Evolutionary conservation across 2,329 filamentous ascomycete genomes (phyloP).

Genomic region (Akanthomyces lecanii): DNA sequence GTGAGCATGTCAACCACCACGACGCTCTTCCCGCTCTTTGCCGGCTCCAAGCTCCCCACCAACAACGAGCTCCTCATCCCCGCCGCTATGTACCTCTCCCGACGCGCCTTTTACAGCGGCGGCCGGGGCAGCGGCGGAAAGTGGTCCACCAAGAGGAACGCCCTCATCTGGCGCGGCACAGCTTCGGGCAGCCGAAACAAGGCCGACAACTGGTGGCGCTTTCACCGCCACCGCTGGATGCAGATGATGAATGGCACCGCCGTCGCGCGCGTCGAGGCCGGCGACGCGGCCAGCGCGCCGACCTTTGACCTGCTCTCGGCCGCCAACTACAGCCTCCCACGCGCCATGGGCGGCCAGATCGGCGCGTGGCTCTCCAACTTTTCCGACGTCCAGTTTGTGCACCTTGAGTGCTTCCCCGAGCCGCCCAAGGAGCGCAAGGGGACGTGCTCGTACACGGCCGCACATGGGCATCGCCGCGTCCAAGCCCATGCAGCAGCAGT

Average conservation of each 20-base stretch:
- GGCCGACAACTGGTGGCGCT: conserved; percentile 51
- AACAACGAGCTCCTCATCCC: conserved; percentile 61
- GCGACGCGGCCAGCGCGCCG: not conserved
- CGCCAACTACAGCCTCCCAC: not conserved
- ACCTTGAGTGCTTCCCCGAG: conserved; percentile 22
- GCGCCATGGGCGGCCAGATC: conserved; percentile 15
- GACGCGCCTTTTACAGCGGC: conserved; percentile 51
- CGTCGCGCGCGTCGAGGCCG: conserved; percentile 32
- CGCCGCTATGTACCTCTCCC: conserved; percentile 54
- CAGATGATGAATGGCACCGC: conserved; percentile 55
- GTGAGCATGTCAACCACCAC: conserved; percentile 44
- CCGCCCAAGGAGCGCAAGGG: not conserved
- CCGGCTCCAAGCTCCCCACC: conserved; percentile 54
- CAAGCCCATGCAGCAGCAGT: conserved; percentile 33
- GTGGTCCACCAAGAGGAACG: conserved; percentile 49
- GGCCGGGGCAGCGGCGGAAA: conserved; percentile 42
- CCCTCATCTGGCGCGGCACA: conserved; percentile 54
- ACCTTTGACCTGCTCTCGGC: not conserved
- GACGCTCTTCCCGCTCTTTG: conserved; percentile 54
- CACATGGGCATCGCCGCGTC: conserved; percentile 17
- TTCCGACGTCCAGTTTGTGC: conserved; percentile 27
- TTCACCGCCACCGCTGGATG: conserved; percentile 53
- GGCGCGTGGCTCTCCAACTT: conserved; percentile 26
- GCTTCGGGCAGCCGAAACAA: conserved; percentile 48
- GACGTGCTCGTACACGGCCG: not conserved